Evolutionary conservation across 768 basidiomycete genomes (phyloP).

Genomic region (Calvatia gigantea): DNA sequence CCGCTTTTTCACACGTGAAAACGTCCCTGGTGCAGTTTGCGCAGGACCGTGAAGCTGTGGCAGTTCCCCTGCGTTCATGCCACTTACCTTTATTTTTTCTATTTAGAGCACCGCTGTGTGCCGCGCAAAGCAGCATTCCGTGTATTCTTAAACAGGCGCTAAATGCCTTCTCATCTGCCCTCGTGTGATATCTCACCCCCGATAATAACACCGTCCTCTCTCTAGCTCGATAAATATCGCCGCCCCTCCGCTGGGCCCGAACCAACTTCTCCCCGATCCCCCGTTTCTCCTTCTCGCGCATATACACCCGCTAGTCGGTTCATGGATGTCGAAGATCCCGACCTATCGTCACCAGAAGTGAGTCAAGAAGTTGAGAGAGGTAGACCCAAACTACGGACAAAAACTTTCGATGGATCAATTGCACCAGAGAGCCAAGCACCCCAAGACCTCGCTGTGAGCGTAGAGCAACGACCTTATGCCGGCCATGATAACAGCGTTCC

Average conservation of each 20-base stretch:
- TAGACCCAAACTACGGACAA: constrained; percentile 22
- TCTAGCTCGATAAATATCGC: constrained; percentile 49
- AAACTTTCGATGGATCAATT: constrained; percentile 19
- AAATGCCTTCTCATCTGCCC: too few species aligned
- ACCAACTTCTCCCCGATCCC: constrained; percentile 14
- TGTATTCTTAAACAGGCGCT: too few species aligned
- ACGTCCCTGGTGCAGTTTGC: neutral
- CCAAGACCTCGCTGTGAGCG: constrained; percentile 15
- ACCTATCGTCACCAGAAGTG: constrained; percentile 7
- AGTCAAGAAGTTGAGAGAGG: constrained; percentile 16
- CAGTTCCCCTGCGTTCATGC: neutral
- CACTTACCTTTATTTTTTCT: neutral
- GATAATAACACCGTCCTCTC: neutral
- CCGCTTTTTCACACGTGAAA: neutral
- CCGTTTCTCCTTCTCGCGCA: constrained; percentile 10
- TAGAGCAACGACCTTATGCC: constrained; percentile 16
- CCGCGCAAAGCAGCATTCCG: neutral
- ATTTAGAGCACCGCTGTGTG: constrained; percentile 4
- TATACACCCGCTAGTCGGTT: constrained; percentile 6
- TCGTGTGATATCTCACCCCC: too few species aligned
- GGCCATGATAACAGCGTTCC: constrained; percentile 26
- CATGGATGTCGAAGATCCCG: neutral
- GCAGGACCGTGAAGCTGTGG: neutral
- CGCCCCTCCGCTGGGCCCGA: constrained; percentile 31
- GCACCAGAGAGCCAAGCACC: constrained; percentile 11